A percentile compares a stretch with the other conserved stretches of the same genome.
These are phyloP conservation scores for Desmodesmus armatus DNA, from an alignment of 139 green algal species.

Conservation along the genomic window DNA sequence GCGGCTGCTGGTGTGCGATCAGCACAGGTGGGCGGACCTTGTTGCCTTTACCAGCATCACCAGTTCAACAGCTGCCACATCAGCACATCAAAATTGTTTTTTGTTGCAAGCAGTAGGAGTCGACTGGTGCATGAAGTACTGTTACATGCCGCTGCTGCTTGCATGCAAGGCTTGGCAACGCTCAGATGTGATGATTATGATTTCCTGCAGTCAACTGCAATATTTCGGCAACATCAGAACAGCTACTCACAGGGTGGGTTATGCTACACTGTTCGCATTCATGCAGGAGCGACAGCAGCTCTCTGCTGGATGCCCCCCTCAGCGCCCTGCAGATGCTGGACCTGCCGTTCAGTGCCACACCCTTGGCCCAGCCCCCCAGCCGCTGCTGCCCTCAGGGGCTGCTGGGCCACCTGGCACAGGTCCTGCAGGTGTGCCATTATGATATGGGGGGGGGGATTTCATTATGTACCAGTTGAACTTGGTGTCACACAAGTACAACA, in stretches of 20 bases:
- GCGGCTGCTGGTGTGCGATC: constrained; percentile 16
- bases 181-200: no score
- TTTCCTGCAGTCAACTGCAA: background rate
- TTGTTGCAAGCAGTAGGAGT: background rate
- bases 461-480: no score
- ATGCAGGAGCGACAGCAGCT: background rate
- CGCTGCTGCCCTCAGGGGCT: constrained; percentile 26
- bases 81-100: no score
- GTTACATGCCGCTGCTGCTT: no score
- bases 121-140: no score
- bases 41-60: background rate
- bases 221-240: background rate
- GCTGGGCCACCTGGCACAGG: constrained; percentile 31
- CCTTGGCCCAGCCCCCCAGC: constrained; percentile 29
- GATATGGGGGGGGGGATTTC: no score
- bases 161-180: no score
- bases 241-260: background rate
- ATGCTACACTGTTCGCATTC: background rate
- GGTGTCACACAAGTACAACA: no score
- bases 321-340: constrained; percentile 45
- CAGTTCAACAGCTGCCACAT: no score
- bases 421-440: no score
- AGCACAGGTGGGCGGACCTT: constrained; percentile 1
- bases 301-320: background rate
- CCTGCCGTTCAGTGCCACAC: constrained; percentile 39